Evolutionary conservation across 768 basidiomycete species (phyloP), one percentile per base, ranked within the genome.

Genomic region (Rhodotorula babjevae): DNA sequence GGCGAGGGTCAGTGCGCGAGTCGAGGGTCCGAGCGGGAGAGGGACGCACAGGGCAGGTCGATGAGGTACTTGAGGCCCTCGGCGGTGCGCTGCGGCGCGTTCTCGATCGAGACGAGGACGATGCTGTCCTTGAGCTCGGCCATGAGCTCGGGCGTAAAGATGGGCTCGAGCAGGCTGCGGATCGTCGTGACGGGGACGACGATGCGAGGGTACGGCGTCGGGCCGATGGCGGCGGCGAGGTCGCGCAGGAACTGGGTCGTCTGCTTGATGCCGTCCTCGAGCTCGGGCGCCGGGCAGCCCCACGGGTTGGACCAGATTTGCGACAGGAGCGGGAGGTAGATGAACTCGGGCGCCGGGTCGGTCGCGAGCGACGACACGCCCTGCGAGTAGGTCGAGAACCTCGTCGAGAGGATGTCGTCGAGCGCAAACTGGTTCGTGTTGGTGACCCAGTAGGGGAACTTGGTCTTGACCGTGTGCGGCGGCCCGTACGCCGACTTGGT

Each of bases 381-480:
- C 57, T 63, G 61, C 14, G 59, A 36, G 61, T 71, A 75, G 49
- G 67, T 65, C 42, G 58, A 52, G 57, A 75, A 61, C 40, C 67
- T 63, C 15, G 70, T 75, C 9, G 74, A 64, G 46, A 75, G 67
- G 70, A 75, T 72, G 61, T 75, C 74, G 70, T 75, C 74, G 29
- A 75, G 64, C 15, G 74, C 59, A 67, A 71, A 75, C 49, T 75
- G 74, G 23, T 71, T 56, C 46, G 69, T 66, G 61, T 69, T 65
- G 19, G 69, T 61, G 49, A 75, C 62, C 49, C 57, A 72, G 67
- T 75, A 75, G 1, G 74, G 74, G 67, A 69, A 71, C 61, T 65
- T 62, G 3, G 61, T 46, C 10, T 66, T 14, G 10, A 60, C 61
- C 7, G 63, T 29, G 25, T 66, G 63, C 15, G 46, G 14, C 6